Conservation (phyloP, 148 eudicot genomes). For the Arctostaphylos glauca region DNA sequence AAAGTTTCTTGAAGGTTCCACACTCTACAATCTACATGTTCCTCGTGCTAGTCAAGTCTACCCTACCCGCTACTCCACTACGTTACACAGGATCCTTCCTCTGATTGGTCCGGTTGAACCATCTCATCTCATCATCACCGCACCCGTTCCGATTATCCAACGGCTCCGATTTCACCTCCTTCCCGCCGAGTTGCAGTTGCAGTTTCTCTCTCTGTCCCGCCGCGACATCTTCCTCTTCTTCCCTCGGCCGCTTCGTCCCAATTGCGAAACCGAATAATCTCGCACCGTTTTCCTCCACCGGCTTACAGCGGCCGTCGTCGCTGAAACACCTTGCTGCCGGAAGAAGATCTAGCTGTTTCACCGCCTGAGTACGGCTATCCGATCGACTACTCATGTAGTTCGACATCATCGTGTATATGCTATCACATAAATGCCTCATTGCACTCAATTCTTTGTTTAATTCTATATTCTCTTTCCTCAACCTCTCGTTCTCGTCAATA, state of each 20-base stretch:
- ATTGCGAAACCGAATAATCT: conserved; percentile 64
- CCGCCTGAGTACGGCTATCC: conserved; percentile 5
- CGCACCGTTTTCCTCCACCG: conserved; percentile 29
- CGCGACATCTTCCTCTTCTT: conserved; percentile 8
- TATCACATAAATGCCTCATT: conserved; percentile 69
- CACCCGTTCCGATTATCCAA: conserved; percentile 28
- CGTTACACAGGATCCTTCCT: neutral
- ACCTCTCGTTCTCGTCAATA: conserved; percentile 67
- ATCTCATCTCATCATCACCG: conserved; percentile 25
- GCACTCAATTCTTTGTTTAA: conserved; percentile 60
- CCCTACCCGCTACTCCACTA: too few relatives aligned
- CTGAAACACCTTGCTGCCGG: conserved; percentile 25
- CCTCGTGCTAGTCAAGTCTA: too few relatives aligned
- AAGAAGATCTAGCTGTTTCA: conserved; percentile 47
- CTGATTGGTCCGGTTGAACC: conserved; percentile 25
- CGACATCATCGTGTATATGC: conserved; percentile 67
- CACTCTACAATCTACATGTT: too few relatives aligned
- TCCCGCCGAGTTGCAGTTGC: conserved; percentile 43
- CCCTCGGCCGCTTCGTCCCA: conserved; percentile 59
- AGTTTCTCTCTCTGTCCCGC: conserved; percentile 33
- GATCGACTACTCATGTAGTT: conserved; percentile 24
- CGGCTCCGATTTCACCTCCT: conserved; percentile 66
- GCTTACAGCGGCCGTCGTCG: conserved; percentile 17
- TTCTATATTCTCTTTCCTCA: conserved; percentile 58
- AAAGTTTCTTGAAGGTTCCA: too few relatives aligned